Base-by-base conservation (phyloP, 495 filamentous ascomycete species). In the Aspergillus incahuasiensis region DNA sequence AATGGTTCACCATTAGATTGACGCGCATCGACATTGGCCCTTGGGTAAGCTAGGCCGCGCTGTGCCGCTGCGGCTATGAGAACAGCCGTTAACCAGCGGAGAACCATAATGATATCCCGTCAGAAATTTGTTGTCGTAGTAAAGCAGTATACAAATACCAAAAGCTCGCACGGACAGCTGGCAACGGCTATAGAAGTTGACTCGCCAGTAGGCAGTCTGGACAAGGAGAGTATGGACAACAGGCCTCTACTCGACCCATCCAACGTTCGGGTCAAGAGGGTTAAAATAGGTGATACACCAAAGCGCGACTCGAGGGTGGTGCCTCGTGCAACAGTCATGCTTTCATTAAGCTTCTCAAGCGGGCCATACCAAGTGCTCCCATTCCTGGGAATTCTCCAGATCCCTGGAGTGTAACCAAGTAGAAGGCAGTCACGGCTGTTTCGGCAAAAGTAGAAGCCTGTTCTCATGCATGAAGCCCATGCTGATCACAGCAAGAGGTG, bases 1-100 rank as follows among this genome's bases (percentile, higher is more conserved):
- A 50, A 61, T 13, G 57, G 30, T 21, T 54, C 60, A 45, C 57
- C 41, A 12, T 18, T 28, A 19, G 54, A 59, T 21, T 28, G 53
- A 6, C 42, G 57, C 5, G 38, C 40, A 5, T 34, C 45, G 5
- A 48, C 44, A 19, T 2, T 45, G 22, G n/a, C 34, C 18, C 53
- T 38, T 12, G 19, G 32, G 3, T 43, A 48, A 20, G 53, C 53
- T 3, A 48, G 45, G 28, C 22, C 48, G 15, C 34, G 48, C 19
- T 43, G 45, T 15, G 41, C 13, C 20, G 45, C 30, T 40, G 16
- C 18, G 20, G 53, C 53, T 5, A 55, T 16, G 1, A 43, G 8
- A 32, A 38, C 44, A 25, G 47, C 11, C n/a, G 15, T 19, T 6
- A 48, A 16, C 53, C 34, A 41, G 20, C 44, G 32, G 24, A 34